phyloP scores from a whole-genome alignment of 768 basidiomycete genomes.

The Podaxis sp. region DNA sequence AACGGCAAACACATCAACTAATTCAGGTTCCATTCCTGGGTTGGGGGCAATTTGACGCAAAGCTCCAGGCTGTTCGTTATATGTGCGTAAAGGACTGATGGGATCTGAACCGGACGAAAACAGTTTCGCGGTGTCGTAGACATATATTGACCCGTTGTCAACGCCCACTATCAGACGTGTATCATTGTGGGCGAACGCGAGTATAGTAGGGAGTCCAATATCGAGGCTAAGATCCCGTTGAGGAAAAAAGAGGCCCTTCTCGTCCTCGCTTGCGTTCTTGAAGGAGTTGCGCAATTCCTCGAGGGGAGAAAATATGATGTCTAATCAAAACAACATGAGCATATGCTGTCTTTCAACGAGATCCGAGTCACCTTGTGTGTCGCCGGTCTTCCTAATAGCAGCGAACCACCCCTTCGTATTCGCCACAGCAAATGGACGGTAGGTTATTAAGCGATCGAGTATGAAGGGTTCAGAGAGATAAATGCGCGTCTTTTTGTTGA shows the following conservation, averaged over 20 bases:
- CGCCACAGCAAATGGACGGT: constrained; percentile 56
- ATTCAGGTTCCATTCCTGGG: constrained; percentile 52
- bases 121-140: constrained; percentile 57
- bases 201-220: constrained; percentile 46
- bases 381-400: constrained; percentile 43
- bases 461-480: constrained; percentile 56
- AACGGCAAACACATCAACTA: constrained; percentile 60
- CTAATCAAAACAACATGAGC: constrained; percentile 31
- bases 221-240: constrained; percentile 48
- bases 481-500: constrained; percentile 66
- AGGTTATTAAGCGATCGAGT: constrained; percentile 39
- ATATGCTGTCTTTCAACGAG: constrained; percentile 8
- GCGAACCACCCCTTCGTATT: constrained; percentile 72
- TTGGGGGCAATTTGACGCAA: constrained; percentile 62
- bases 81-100: constrained; percentile 48
- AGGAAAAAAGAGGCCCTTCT: constrained; percentile 43
- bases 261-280: constrained; percentile 39
- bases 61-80: constrained; percentile 43
- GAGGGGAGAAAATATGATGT: constrained; percentile 61
- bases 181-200: constrained; percentile 61
- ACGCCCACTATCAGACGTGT: constrained; percentile 60
- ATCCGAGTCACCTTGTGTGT: constrained; percentile 36
- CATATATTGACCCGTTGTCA: constrained; percentile 55
- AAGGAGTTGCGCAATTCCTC: constrained; percentile 58
- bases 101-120: constrained; percentile 44